Conservation (phyloP, 345 rosid genomes). For the Streptanthus diversifolius region DNA sequence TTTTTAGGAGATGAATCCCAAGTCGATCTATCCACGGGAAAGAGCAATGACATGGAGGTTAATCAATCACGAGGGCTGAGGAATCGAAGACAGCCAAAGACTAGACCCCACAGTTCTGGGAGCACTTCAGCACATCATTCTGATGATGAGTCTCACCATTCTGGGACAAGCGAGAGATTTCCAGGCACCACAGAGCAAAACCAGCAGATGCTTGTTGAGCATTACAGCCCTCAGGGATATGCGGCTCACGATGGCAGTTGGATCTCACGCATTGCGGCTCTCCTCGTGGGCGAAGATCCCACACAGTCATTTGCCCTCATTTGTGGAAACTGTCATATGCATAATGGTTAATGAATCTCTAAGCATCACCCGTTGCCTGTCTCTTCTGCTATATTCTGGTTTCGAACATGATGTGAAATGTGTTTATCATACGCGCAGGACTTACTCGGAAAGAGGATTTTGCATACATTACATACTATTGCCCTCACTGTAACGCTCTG, state of each 20-base stretch:
- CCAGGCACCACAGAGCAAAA: constrained; percentile 44
- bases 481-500: constrained; percentile 85
- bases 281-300: constrained; percentile 97
- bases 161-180: constrained; percentile 36
- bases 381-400: neutral
- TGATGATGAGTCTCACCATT: constrained; percentile 42
- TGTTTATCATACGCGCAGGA: constrained; percentile 44
- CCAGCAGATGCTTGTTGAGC: constrained; percentile 58
- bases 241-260: constrained; percentile 63
- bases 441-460: constrained; percentile 87
- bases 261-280: constrained; percentile 87
- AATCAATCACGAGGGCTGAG: constrained; percentile 67
- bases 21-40: constrained; percentile 44
- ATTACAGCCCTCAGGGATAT: constrained; percentile 56
- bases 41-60: constrained; percentile 63
- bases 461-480: constrained; percentile 69
- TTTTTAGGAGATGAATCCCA: constrained; percentile 62
- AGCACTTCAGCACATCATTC: constrained; percentile 40
- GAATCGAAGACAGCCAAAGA: constrained; percentile 55
- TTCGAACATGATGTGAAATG: neutral
- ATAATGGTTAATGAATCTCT: constrained; percentile 62
- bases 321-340: constrained; percentile 93
- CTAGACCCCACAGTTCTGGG: constrained; percentile 51
- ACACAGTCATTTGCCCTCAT: constrained; percentile 88
- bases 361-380: neutral